Evolutionary conservation across 768 basidiomycete genomes (phyloP).

Genomic region (Leccinum olivaceopallidum): DNA sequence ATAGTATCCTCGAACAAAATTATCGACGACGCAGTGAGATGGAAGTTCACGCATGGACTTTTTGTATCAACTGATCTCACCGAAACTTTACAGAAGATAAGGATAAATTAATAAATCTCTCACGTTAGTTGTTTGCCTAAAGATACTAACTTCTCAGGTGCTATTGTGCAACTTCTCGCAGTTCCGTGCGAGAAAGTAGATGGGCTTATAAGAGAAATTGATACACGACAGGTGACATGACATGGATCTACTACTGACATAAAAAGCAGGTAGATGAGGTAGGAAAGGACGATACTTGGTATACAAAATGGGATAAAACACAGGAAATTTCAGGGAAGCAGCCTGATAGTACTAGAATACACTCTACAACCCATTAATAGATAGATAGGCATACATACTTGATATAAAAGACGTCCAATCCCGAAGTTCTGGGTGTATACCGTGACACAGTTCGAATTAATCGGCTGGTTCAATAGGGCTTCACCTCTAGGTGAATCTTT

Average conservation of each 20-base stretch:
- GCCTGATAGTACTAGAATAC: neutral
- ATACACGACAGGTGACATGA: neutral
- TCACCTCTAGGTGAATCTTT: slow-evolving; percentile 30
- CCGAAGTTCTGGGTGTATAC: slow-evolving; percentile 1
- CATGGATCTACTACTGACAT: neutral
- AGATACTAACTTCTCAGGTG: neutral
- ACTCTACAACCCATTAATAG: slow-evolving; percentile 3
- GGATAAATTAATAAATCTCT: neutral
- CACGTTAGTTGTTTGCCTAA: no score
- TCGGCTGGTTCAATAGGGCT: slow-evolving; percentile 27
- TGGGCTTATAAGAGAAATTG: neutral
- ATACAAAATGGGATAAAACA: neutral
- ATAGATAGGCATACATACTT: slow-evolving; percentile 6
- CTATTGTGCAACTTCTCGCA: neutral
- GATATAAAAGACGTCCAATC: slow-evolving; percentile 1
- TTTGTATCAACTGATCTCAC: neutral
- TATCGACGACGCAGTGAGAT: neutral
- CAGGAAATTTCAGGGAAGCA: neutral
- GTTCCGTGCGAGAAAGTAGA: neutral
- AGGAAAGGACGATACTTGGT: neutral
- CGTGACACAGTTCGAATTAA: slow-evolving; percentile 14
- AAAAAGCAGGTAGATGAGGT: neutral
- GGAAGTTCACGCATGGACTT: neutral
- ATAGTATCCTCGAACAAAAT: neutral
- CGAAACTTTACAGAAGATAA: neutral